A percentile compares a stretch with the other conserved stretches of the same genome.
These are phyloP conservation scores for Xylaria arbuscula DNA, from an alignment of 2,329 filamentous ascomycete genomes.

Conservation along the genomic window DNA sequence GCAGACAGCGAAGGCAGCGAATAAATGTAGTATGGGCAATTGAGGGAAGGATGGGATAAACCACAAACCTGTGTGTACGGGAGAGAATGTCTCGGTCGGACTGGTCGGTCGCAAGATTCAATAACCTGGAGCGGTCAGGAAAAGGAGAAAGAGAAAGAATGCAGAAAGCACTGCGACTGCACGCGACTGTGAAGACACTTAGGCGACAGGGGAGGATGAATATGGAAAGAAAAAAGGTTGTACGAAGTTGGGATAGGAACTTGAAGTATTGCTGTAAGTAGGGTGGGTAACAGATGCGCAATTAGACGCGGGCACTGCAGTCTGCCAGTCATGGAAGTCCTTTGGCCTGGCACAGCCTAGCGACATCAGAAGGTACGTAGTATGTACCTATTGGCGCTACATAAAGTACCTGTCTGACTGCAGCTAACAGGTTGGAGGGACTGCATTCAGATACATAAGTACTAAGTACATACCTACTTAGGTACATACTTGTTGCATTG, in stretches of 20 bases:
- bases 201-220: conserved; percentile 1
- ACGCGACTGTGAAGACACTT: conserved; percentile 15
- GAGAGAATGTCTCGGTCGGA: not conserved
- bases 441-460: not conserved
- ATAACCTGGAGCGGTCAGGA: not conserved
- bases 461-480: not conserved
- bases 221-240: conserved; percentile 20
- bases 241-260: conserved; percentile 23
- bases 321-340: conserved; percentile 8
- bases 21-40: not conserved
- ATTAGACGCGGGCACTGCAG: conserved; percentile 23
- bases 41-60: not conserved
- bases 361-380: too few relatives aligned
- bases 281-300: conserved; percentile 31
- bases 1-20: conserved; percentile 2
- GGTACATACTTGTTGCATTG: conserved; percentile 16
- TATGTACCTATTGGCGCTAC: too few relatives aligned
- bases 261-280: conserved; percentile 2
- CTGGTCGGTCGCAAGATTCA: not conserved
- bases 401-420: too few relatives aligned
- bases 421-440: conserved; percentile 1
- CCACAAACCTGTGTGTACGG: conserved; percentile 17
- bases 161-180: not conserved
- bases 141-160: not conserved
- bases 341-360: not conserved